Conservation (phyloP, 2,329 filamentous ascomycete genomes). For the Pyrenochaeta sp. region DNA sequence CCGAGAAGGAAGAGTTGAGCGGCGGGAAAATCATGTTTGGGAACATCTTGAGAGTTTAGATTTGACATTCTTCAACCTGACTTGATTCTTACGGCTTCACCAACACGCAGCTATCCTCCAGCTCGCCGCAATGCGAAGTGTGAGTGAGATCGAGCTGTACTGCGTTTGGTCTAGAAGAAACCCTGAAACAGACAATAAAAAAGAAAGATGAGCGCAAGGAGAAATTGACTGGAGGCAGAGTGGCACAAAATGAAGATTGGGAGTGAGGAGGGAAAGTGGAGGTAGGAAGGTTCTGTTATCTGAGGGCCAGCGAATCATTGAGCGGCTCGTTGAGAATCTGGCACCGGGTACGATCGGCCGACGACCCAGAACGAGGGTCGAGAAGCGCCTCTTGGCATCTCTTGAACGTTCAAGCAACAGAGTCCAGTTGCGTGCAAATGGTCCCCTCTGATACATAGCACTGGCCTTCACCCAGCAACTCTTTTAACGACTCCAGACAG, state of each 20-base stretch:
- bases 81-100: slow-evolving; percentile 60
- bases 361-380: slow-evolving; percentile 5
- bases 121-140: slow-evolving; percentile 9
- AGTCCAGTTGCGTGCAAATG: slow-evolving; percentile 3
- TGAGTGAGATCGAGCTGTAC: slow-evolving; percentile 18
- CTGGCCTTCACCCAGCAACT: too few species aligned
- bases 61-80: slow-evolving; percentile 62
- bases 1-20: slow-evolving; percentile 84
- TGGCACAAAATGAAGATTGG: slow-evolving; percentile 6
- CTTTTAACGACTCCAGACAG: too few species aligned
- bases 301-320: slow-evolving; percentile 9
- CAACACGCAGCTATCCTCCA: slow-evolving; percentile 26
- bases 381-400: slow-evolving; percentile 14
- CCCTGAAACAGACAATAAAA: slow-evolving; percentile 10
- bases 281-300: slow-evolving; percentile 4
- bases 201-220: slow-evolving; percentile 3
- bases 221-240: slow-evolving; percentile 3
- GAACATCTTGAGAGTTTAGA: slow-evolving; percentile 70
- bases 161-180: slow-evolving; percentile 19
- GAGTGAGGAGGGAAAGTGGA: slow-evolving; percentile 13
- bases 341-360: slow-evolving; percentile 19
- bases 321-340: slow-evolving; percentile 5
- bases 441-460: neutral
- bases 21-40: slow-evolving; percentile 77
- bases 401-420: too few species aligned